Evolutionary conservation across 768 basidiomycete species (phyloP).

Genomic region (Leccinellum rugosiceps): DNA sequence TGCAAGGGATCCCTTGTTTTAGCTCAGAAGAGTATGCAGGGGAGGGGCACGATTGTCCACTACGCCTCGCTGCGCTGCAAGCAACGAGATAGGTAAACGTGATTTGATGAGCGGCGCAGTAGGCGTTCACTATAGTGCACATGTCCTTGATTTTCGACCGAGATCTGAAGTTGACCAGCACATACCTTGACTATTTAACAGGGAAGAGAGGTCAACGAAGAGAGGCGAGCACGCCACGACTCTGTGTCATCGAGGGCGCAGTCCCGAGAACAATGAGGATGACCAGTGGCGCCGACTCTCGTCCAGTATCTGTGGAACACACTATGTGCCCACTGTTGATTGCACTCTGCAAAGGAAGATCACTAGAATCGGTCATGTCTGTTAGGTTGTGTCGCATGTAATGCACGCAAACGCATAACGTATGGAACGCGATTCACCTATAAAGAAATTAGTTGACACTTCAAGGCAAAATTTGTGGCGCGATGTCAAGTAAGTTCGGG

Average conservation of each 20-base stretch:
- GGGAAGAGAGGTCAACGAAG: background rate
- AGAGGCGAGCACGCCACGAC: background rate
- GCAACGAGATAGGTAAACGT: background rate
- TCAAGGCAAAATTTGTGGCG: conserved; percentile 24
- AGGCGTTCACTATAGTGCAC: conserved; percentile 10
- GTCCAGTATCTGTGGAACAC: conserved; percentile 4
- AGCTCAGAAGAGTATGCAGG: accelerated
- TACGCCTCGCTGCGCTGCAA: background rate
- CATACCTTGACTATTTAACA: conserved; percentile 20
- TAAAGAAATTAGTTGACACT: background rate
- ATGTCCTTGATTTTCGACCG: conserved; percentile 10
- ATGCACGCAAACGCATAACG: conserved; percentile 1
- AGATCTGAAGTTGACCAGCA: conserved; percentile 8
- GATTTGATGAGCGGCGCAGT: conserved; percentile 1
- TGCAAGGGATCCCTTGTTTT: conserved; percentile 5
- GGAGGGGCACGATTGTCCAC: background rate
- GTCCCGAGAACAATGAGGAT: background rate
- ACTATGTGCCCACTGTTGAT: conserved; percentile 3
- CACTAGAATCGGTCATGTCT: background rate
- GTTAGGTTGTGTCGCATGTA: background rate
- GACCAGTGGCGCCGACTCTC: conserved; percentile 7
- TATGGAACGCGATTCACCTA: conserved; percentile 9
- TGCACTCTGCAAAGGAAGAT: background rate
- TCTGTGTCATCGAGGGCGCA: conserved; percentile 3
- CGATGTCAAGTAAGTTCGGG: background rate